Evolutionary conservation across 768 basidiomycete genomes (phyloP).

Genomic region (Mycena albidolilacea): DNA sequence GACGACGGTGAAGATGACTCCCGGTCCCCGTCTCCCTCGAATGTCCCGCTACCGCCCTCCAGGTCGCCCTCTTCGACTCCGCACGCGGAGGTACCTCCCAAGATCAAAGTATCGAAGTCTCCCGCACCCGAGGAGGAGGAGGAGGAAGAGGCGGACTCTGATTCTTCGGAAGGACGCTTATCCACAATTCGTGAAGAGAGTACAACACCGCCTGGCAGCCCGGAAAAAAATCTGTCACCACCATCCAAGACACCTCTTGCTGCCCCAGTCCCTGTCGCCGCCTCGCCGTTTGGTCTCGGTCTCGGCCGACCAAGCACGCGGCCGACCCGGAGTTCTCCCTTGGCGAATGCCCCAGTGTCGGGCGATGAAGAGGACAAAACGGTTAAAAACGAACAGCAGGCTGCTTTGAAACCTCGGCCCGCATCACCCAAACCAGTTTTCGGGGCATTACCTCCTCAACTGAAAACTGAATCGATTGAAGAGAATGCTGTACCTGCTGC

Average conservation of each 20-base stretch:
- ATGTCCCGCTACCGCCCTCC: constrained; percentile 57
- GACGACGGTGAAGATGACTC: constrained; percentile 53
- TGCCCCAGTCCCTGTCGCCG: constrained; percentile 49
- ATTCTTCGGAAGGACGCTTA: constrained; percentile 42
- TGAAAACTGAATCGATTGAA: constrained; percentile 45
- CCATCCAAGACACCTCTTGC: constrained; percentile 48
- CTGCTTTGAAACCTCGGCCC: constrained; percentile 51
- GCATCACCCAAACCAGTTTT: constrained; percentile 58
- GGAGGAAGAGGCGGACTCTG: constrained; percentile 40
- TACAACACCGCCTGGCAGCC: constrained; percentile 79
- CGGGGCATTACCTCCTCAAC: constrained; percentile 47
- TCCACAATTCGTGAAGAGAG: constrained; percentile 58
- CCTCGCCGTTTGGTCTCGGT: constrained; percentile 61
- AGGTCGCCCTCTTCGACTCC: constrained; percentile 75
- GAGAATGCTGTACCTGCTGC: constrained; percentile 41
- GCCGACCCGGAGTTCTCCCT: constrained; percentile 83
- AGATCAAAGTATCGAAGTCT: constrained; percentile 55
- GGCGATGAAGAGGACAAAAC: constrained; percentile 57
- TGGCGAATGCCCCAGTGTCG: constrained; percentile 70
- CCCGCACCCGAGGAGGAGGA: constrained; percentile 47
- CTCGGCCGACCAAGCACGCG: constrained; percentile 74
- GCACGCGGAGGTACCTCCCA: constrained; percentile 64
- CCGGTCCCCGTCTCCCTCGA: constrained; percentile 45
- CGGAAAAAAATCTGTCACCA: constrained; percentile 61
- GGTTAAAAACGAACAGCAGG: constrained; percentile 28